These are phyloP conservation scores for Yamadazyma trypodendri DNA, from an alignment of 1,139 yeast genomes.

Conservation along the genomic window DNA sequence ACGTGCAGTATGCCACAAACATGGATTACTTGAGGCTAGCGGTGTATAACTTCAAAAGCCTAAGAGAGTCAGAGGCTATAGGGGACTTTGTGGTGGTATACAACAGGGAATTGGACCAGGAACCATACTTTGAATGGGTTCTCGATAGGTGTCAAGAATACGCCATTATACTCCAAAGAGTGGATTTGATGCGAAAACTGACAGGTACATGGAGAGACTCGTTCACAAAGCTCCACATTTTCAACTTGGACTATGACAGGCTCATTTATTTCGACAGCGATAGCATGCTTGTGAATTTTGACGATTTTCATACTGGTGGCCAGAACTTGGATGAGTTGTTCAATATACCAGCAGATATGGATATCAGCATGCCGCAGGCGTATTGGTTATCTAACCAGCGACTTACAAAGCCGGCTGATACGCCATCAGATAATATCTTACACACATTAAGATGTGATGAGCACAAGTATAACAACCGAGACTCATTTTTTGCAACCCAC, in stretches of 20 bases:
- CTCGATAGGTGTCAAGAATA: neutral
- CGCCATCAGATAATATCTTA: slow-evolving; percentile 4
- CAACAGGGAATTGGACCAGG: slow-evolving; percentile 17
- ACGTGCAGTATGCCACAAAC: slow-evolving; percentile 39
- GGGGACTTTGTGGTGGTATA: slow-evolving; percentile 29
- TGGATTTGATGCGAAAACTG: slow-evolving; percentile 2
- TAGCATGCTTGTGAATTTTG: slow-evolving; percentile 27
- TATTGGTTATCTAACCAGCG: slow-evolving; percentile 31
- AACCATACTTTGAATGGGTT: neutral
- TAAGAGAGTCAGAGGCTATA: slow-evolving; percentile 22
- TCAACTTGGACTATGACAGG: slow-evolving; percentile 46
- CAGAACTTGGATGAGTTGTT: slow-evolving; percentile 35
- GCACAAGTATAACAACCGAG: slow-evolving; percentile 31
- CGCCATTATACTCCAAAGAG: slow-evolving; percentile 1
- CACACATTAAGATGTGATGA: slow-evolving; percentile 24
- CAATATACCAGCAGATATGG: slow-evolving; percentile 25
- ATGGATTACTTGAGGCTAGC: slow-evolving; percentile 34
- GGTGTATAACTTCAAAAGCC: slow-evolving; percentile 26
- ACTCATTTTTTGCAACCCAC: slow-evolving; percentile 40
- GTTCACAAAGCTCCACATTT: slow-evolving; percentile 54
- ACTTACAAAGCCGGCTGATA: neutral
- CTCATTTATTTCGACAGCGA: slow-evolving; percentile 45
- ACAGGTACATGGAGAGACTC: slow-evolving; percentile 44
- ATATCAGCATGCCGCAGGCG: slow-evolving; percentile 37
- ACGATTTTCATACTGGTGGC: slow-evolving; percentile 10